Evolutionary conservation across 2,329 filamentous ascomycete genomes (phyloP).

Genomic region (Fusarium dimerum): DNA sequence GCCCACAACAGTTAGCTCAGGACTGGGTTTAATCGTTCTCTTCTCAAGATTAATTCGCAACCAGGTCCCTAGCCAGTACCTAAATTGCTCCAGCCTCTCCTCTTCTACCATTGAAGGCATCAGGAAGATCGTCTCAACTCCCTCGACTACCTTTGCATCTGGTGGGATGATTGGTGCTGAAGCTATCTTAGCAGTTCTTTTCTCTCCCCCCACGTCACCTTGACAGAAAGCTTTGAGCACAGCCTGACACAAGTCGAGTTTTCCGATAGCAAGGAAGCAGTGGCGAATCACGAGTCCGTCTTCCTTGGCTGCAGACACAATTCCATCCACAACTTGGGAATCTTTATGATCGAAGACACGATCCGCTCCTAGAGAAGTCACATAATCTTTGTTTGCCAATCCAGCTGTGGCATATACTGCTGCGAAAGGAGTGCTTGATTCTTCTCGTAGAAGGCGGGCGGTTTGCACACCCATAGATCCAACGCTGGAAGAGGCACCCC

Average conservation of each 20-base stretch:
- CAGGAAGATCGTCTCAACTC: constrained; percentile 41
- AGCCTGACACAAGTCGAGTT: constrained; percentile 37
- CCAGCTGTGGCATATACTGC: constrained; percentile 46
- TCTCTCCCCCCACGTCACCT: background rate
- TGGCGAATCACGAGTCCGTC: constrained; percentile 40
- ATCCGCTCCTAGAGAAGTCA: constrained; percentile 37
- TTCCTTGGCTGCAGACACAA: constrained; percentile 37
- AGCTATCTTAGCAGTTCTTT: constrained; percentile 32
- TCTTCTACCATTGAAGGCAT: constrained; percentile 36
- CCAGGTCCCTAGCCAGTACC: constrained; percentile 43
- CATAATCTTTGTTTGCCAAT: constrained; percentile 33
- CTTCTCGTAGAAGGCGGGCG: constrained; percentile 37
- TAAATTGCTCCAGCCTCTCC: constrained; percentile 39
- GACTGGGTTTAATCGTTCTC: constrained; percentile 39
- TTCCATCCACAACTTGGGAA: constrained; percentile 28
- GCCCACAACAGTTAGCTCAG: constrained; percentile 38
- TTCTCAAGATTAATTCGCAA: constrained; percentile 34
- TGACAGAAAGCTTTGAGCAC: constrained; percentile 37
- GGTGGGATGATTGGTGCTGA: constrained; percentile 39
- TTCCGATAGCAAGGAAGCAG: constrained; percentile 44
- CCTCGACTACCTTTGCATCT: constrained; percentile 30
- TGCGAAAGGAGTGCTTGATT: constrained; percentile 33
- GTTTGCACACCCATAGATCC: constrained; percentile 46
- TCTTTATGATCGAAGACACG: constrained; percentile 45
- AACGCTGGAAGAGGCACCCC: constrained; percentile 48